Evolutionary conservation across 2,329 filamentous ascomycete species (phyloP).

Genomic region (Exophiala sp.): DNA sequence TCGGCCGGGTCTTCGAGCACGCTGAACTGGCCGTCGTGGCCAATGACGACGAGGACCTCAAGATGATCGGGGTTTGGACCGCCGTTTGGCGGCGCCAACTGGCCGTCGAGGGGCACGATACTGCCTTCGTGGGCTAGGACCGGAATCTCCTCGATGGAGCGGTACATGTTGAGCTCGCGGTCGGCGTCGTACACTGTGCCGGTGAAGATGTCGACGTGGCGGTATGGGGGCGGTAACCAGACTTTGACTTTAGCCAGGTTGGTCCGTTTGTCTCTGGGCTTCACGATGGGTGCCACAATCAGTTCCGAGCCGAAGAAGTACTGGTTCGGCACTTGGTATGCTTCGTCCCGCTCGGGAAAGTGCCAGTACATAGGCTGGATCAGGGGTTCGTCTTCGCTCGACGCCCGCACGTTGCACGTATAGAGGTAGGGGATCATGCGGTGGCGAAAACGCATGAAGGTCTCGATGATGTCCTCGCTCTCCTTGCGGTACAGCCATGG

Average conservation of each 20-base stretch:
- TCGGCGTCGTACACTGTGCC: slow-evolving; percentile 54
- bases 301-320: slow-evolving; percentile 55
- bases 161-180: slow-evolving; percentile 48
- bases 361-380: slow-evolving; percentile 60
- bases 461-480: slow-evolving; percentile 43
- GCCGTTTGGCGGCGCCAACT: slow-evolving; percentile 42
- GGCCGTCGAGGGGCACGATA: slow-evolving; percentile 52
- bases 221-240: slow-evolving; percentile 51
- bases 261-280: slow-evolving; percentile 44
- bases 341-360: slow-evolving; percentile 47
- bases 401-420: slow-evolving; percentile 49
- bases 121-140: slow-evolving; percentile 53
- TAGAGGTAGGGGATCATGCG: slow-evolving; percentile 56
- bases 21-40: slow-evolving; percentile 38
- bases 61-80: slow-evolving; percentile 44
- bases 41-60: slow-evolving; percentile 47
- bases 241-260: slow-evolving; percentile 46
- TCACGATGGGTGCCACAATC: slow-evolving; percentile 53
- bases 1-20: slow-evolving; percentile 44
- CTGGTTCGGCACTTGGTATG: slow-evolving; percentile 53
- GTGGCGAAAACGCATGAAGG: slow-evolving; percentile 52
- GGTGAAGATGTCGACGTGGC: slow-evolving; percentile 55
- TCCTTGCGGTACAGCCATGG: slow-evolving; percentile 54
- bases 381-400: slow-evolving; percentile 46
- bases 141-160: slow-evolving; percentile 47